Conservation (phyloP, 1,284 basidiomycete species). For the Ustilago cynodontis region DNA sequence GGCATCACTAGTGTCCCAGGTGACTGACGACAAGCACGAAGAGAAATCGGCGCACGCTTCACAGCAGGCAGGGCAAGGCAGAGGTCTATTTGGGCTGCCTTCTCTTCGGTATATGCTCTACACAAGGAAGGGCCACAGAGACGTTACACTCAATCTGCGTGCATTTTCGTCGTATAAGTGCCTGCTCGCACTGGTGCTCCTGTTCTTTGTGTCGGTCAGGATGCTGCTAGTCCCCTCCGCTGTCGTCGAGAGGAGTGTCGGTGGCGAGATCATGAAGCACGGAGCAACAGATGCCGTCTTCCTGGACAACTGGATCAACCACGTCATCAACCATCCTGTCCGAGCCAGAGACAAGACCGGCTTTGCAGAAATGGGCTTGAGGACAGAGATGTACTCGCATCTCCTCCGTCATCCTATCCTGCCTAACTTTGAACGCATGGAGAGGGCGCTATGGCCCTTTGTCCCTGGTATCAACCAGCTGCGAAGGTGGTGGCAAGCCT, state of each 20-base stretch:
- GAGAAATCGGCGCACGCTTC: not conserved
- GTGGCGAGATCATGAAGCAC: conserved; percentile 25
- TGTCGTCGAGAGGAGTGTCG: conserved; percentile 25
- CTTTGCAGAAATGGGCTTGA: conserved; percentile 54
- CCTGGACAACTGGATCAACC: conserved; percentile 47
- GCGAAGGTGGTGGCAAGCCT: conserved; percentile 40
- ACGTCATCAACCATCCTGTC: conserved; percentile 47
- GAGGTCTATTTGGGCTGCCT: not conserved
- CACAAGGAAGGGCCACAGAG: conserved; percentile 27
- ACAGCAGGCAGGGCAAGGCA: too few relatives aligned
- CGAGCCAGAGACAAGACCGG: conserved; percentile 46
- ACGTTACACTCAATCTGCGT: not conserved
- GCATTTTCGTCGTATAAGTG: conserved; percentile 16
- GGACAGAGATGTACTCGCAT: conserved; percentile 55
- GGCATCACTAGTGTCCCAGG: conserved; percentile 19
- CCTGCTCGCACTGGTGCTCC: conserved; percentile 15
- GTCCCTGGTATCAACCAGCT: conserved; percentile 54
- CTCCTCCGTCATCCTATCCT: conserved; percentile 40
- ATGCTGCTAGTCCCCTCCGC: conserved; percentile 16
- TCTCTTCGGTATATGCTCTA: conserved; percentile 27
- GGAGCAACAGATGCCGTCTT: conserved; percentile 36
- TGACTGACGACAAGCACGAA: not conserved
- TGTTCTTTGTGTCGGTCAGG: conserved; percentile 16
- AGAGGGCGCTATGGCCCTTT: conserved; percentile 52
- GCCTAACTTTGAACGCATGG: conserved; percentile 50